Evolutionary conservation across 1,139 yeast genomes (phyloP), one percentile per base, ranked within the genome.

Genomic region (Lodderomyces theae): DNA sequence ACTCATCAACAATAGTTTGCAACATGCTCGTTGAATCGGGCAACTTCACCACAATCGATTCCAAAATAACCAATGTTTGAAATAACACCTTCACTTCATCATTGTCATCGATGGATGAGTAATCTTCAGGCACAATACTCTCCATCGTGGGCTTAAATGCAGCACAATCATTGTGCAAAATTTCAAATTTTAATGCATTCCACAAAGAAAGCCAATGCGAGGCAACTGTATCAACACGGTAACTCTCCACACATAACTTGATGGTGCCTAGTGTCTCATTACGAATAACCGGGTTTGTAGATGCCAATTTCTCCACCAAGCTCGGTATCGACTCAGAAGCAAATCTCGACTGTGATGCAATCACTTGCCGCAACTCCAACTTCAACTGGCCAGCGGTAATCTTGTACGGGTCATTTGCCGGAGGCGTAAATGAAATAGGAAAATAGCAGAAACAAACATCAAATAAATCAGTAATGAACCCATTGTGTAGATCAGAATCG

Each of bases 391-490:
- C 76, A 1, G 89, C 77, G 0, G 95, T 80, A 46, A 89, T 86
- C 46, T 82, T 80, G 58, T 89, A 88, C 0, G 96, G 96, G 59
- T 90, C 96, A 56, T 86, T 83, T 44, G 85, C 80, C 1, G 97
- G 96, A 1, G 98, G 97, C 45, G 82, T 83, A 63, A 94, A 94
- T 1, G 97, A 86, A 40, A 94, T 90, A 4, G 99, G 99, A 64
- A 90, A 94, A 64, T 94, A 94, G 60, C 98, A 92, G 58, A 92
- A 92, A 31, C 89, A 74, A 28, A 86, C 80, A 57, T 94, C 98
- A 56, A 90, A 92, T 44, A 92, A 61, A 21, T 86, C 88, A 26
- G 61, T 57, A 33, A 69, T 44, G 39, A 54, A 58, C 37, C 52
- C 58, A 42, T 60, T 58, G 41, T 69, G 69, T n/a, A 53, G 48